Percentiles rank a stretch among this genome's conserved stretches.
These are phyloP conservation scores for Venturia effusa DNA, from an alignment of 2,329 filamentous ascomycete species.

Conservation along the genomic window DNA sequence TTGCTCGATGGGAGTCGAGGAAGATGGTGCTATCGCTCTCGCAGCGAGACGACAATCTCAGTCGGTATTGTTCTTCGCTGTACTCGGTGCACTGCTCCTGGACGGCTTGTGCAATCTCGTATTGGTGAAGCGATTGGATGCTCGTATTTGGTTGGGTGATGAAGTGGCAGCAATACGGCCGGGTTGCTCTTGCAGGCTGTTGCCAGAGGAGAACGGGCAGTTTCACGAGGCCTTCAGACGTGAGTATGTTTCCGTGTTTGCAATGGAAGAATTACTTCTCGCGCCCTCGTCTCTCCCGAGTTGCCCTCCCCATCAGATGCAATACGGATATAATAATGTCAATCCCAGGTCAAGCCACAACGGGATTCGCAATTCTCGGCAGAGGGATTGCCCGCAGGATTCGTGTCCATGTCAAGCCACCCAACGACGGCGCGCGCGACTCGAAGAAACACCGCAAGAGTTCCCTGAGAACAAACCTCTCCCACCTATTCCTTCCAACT, in stretches of 20 bases:
- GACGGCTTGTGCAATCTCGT: neutral
- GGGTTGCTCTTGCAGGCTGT: too few relatives aligned
- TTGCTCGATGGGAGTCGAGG: neutral
- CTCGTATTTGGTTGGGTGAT: neutral
- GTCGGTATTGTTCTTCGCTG: neutral
- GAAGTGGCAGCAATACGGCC: too few relatives aligned
- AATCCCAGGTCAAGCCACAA: neutral
- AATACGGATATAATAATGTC: slow-evolving; percentile 3
- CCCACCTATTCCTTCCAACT: neutral
- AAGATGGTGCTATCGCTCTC: neutral
- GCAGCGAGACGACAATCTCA: neutral
- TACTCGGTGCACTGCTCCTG: neutral
- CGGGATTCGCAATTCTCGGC: neutral
- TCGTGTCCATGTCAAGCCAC: neutral
- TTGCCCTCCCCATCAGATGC: neutral
- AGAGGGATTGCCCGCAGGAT: slow-evolving; percentile 1
- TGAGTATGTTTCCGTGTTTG: too few relatives aligned
- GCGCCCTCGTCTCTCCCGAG: neutral
- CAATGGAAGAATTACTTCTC: neutral
- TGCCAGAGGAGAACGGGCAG: too few relatives aligned
- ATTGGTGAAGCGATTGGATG: neutral
- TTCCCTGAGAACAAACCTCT: neutral
- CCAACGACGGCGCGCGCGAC: neutral
- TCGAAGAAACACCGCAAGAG: neutral
- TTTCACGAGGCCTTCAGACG: too few relatives aligned